A percentile compares a stretch with the other conserved stretches of the same genome.
phyloP scores from a whole-genome alignment of 805 yeast genomes.

The Lachancea thermotolerans region DNA sequence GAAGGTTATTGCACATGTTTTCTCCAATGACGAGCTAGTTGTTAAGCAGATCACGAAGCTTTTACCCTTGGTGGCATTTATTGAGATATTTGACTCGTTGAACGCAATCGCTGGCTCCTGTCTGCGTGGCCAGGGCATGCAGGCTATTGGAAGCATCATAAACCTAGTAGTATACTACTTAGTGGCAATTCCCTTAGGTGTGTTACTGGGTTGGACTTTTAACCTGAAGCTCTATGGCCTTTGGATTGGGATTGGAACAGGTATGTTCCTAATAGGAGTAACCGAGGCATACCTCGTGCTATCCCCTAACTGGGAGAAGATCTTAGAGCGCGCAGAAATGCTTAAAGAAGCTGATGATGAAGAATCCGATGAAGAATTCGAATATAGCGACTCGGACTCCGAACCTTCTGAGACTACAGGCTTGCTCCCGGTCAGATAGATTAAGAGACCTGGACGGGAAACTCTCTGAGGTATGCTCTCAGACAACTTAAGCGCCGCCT shows the following conservation, averaged over 20 bases:
- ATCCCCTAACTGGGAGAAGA: constrained; percentile 47
- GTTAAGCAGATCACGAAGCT: constrained; percentile 42
- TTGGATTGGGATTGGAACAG: constrained; percentile 71
- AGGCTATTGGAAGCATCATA: constrained; percentile 65
- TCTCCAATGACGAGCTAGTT: constrained; percentile 56
- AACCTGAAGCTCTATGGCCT: constrained; percentile 53
- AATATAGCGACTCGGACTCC: constrained; percentile 22
- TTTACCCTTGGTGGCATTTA: constrained; percentile 55
- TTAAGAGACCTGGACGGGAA: not conserved
- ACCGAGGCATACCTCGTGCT: constrained; percentile 44
- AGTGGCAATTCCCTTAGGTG: constrained; percentile 68
- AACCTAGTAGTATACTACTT: constrained; percentile 63
- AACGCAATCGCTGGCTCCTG: constrained; percentile 76
- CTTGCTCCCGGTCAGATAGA: not conserved
- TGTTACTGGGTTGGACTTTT: constrained; percentile 45
- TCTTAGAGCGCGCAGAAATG: constrained; percentile 40
- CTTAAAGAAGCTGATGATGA: constrained; percentile 32
- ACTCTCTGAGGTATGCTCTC: too few species aligned
- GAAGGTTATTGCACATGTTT: constrained; percentile 45
- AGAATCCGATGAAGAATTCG: constrained; percentile 23
- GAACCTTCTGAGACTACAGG: constrained; percentile 4
- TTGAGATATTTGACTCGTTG: constrained; percentile 64
- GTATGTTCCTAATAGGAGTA: constrained; percentile 43
- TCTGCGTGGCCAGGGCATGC: constrained; percentile 82
- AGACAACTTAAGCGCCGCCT: too few species aligned